Evolutionary conservation across 805 yeast genomes (phyloP), one percentile per base, ranked within the genome.

Genomic region (Metschnikowia matae): DNA sequence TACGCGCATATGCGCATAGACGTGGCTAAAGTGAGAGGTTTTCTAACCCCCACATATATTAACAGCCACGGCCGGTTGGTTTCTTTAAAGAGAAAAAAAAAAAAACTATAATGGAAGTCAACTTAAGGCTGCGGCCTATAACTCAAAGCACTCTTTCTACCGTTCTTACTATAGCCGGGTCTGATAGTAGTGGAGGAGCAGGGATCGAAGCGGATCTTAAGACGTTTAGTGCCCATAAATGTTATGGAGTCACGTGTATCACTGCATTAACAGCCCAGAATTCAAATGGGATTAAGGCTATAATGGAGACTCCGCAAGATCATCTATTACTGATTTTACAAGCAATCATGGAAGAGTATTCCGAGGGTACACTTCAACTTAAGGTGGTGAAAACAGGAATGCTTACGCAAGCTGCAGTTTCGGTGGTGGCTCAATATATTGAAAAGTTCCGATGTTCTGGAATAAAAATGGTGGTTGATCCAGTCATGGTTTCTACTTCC

Each of bases 181-280:
- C 92, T 0, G 96, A 89, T 63, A 79, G 84, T 40, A 84, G 92
- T 10, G 96, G 96, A 2, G 96, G 96, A 3, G 96, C 96, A 2
- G 96, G 96, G 2, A 83, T 89, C 45, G 96, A 89, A 64, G 96
- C 96, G 0, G 96, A 89, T 63, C 63, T 89, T 36, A 89, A 89
- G 67, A 83, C 96, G 0, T 78, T 89, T 48, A 74, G 86, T 3
- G 86, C 87, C 1, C 87, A 85, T 59, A 80, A 81, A 14, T 89
- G 89, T 46, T 87, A 83, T 60, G 96, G 87, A 0, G 67, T 84
- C 64, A 85, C 91, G 0, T 85, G 90, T 59, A 82, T 87, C 41
- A 79, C 90, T 7, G 91, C 90, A 2, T 66, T 89, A 51, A 89
- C 96, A 0, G 86, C 90, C 6, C 96, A 89, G 61, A 87, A 89